Base-by-base conservation (phyloP, 306 rosid species). In the Alnus rubra region DNA sequence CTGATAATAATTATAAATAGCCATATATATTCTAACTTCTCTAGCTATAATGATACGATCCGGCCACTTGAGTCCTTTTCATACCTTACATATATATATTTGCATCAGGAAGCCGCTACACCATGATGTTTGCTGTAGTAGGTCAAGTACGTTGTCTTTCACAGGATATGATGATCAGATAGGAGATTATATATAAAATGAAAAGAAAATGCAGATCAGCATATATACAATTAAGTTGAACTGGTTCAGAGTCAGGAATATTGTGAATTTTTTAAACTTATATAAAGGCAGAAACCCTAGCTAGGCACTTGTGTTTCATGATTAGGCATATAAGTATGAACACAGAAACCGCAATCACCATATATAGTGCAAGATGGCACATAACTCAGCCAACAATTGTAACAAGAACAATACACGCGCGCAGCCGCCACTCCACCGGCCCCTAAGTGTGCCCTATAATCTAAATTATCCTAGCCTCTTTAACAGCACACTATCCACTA, bases 401-500 rank as follows among this genome's bases (percentile, higher is more conserved):
- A 84, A 85, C 89, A 81, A 77, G 35, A 82, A 65, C 71, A 74
- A 83, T 74, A 71, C 16, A 54, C 30, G 13, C 5, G 50, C 30
- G 13, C 5, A 58, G 44, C 18, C 53, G 50, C 63, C 33, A 31
- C 64, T 19, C 79, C 82, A 78, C 59, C 80, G 9, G 52, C 76
- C 82, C 31, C 15, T 14, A 76, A 68, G 85, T 85, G 51, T 83
- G 86, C 39, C 71, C 71, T 30, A 83, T 52, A 83, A 67, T 78
- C 70, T 68, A 84, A 37, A 83, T 88, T 86, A 86, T 81, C 37
- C 37, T 42, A 39, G 4, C 84, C 69, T 87, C 18, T 2, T 79
- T 48, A 80, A 82, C 94, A 87, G 86, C 92, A 81, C 90, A 88
- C 2, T 69, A 54, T 82, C 97, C 94, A 92, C 92, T 82, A 88